Percentiles rank a stretch among this genome's conserved stretches.
phyloP scores from a whole-genome alignment of 225 moss, liverwort and hornwort genomes.

The Lunularia cruciata region DNA sequence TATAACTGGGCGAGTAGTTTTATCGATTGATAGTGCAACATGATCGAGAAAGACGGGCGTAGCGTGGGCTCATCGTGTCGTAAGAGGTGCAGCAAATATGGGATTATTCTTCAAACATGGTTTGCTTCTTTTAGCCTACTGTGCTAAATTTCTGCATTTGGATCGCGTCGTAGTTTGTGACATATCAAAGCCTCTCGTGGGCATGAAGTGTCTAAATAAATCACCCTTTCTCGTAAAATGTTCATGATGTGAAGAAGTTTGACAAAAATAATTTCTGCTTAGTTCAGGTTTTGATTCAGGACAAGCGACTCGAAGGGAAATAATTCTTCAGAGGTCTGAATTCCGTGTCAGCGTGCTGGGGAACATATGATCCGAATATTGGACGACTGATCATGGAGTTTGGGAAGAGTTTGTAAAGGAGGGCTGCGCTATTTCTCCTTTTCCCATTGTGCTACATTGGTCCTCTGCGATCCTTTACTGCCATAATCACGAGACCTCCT shows the following conservation, averaged over 20 bases:
- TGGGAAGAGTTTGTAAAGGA: too few species aligned
- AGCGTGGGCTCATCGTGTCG: constrained; percentile 9
- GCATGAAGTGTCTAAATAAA: neutral
- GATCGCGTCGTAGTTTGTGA: neutral
- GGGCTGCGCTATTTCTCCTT: too few species aligned
- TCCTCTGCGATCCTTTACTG: too few species aligned
- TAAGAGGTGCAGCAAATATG: neutral
- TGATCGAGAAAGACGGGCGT: neutral
- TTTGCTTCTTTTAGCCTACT: neutral
- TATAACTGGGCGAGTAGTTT: neutral
- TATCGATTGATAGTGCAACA: neutral
- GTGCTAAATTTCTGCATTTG: neutral
- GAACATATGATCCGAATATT: too few species aligned
- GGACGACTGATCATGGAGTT: too few species aligned
- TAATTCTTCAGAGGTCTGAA: too few species aligned
- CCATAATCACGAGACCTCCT: too few species aligned
- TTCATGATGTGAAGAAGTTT: neutral
- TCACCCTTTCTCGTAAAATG: neutral
- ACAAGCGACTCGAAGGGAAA: too few species aligned
- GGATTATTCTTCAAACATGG: neutral
- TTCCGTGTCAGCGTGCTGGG: too few species aligned
- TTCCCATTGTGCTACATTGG: too few species aligned
- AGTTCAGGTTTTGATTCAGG: neutral
- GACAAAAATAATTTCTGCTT: neutral
- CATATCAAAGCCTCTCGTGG: neutral